Evolutionary conservation across 1,284 basidiomycete species (phyloP).

Genomic region (Thecaphora thlaspeos): DNA sequence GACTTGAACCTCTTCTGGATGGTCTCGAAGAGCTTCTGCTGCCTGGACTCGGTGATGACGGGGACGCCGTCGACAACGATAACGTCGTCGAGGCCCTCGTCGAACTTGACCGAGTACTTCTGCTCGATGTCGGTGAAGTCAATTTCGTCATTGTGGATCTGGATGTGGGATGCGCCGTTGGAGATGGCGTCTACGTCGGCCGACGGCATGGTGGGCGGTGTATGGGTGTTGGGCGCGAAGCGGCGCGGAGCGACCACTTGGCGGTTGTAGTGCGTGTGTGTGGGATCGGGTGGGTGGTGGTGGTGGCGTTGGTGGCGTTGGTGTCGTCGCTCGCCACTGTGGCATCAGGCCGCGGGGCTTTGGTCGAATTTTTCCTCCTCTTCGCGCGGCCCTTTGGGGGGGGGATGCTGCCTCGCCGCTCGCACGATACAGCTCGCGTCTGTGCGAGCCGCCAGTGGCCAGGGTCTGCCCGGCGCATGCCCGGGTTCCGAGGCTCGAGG

Average conservation of each 20-base stretch:
- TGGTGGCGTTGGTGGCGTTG: background rate
- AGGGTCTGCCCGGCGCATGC: no score
- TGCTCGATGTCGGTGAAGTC: constrained; percentile 92
- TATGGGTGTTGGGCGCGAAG: background rate
- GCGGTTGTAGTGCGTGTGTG: background rate
- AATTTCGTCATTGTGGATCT: constrained; percentile 66
- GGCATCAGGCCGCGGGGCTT: no score
- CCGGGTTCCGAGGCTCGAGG: no score
- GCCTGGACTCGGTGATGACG: constrained; percentile 56
- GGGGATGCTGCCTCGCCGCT: no score
- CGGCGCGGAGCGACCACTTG: background rate
- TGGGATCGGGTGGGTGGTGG: background rate
- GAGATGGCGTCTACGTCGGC: constrained; percentile 31
- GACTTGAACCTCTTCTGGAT: constrained; percentile 58
- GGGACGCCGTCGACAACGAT: constrained; percentile 60
- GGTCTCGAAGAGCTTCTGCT: constrained; percentile 58
- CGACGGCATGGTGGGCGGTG: constrained; percentile 19
- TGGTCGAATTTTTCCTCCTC: constrained; percentile 8
- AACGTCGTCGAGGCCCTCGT: constrained; percentile 59
- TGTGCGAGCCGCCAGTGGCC: no score
- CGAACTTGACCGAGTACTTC: constrained; percentile 65
- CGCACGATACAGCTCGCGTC: no score
- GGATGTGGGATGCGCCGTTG: constrained; percentile 40
- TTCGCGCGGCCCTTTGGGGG: background rate
- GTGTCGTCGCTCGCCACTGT: background rate